A percentile compares a stretch with the other conserved stretches of the same genome.
phyloP scores from a whole-genome alignment of 805 yeast genomes.

The Candida sphagnicola region DNA sequence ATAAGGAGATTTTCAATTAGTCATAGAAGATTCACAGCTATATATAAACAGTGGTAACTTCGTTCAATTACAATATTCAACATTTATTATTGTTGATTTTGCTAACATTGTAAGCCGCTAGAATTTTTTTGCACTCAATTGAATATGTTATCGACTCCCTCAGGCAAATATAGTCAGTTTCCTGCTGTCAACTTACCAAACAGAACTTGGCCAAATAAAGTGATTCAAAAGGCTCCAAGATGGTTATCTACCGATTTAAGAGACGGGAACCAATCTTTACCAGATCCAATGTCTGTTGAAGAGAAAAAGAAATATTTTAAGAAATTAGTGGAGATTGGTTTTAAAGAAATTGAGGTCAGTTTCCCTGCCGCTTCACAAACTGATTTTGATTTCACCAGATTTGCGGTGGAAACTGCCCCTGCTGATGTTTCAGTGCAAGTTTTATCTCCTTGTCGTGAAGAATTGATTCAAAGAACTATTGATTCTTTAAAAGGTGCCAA shows the following conservation, averaged over 20 bases:
- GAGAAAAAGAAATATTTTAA: slow-evolving; percentile 70
- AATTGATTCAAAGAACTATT: slow-evolving; percentile 64
- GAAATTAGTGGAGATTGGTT: slow-evolving; percentile 68
- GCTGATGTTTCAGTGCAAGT: slow-evolving; percentile 76
- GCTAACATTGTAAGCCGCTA: neutral
- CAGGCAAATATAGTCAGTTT: slow-evolving; percentile 58
- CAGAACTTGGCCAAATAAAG: slow-evolving; percentile 67
- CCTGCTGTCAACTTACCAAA: slow-evolving; percentile 52
- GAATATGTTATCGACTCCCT: slow-evolving; percentile 53
- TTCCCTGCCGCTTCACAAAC: slow-evolving; percentile 79
- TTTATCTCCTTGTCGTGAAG: slow-evolving; percentile 72
- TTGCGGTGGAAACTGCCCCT: slow-evolving; percentile 70
- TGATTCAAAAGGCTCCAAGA: slow-evolving; percentile 62
- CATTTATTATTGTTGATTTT: too few relatives aligned
- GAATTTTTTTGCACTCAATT: slow-evolving; percentile 11
- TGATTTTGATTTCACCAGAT: slow-evolving; percentile 77
- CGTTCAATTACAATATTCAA: neutral
- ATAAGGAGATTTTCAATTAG: neutral
- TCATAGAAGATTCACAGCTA: neutral
- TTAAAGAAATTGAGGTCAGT: slow-evolving; percentile 80
- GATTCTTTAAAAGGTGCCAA: slow-evolving; percentile 73
- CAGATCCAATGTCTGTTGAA: slow-evolving; percentile 82
- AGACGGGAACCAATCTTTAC: slow-evolving; percentile 82
- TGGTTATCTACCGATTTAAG: slow-evolving; percentile 83
- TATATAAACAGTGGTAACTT: neutral